phyloP scores from a whole-genome alignment of 2,329 filamentous ascomycete genomes.

The Gaeumannomyces tritici region DNA sequence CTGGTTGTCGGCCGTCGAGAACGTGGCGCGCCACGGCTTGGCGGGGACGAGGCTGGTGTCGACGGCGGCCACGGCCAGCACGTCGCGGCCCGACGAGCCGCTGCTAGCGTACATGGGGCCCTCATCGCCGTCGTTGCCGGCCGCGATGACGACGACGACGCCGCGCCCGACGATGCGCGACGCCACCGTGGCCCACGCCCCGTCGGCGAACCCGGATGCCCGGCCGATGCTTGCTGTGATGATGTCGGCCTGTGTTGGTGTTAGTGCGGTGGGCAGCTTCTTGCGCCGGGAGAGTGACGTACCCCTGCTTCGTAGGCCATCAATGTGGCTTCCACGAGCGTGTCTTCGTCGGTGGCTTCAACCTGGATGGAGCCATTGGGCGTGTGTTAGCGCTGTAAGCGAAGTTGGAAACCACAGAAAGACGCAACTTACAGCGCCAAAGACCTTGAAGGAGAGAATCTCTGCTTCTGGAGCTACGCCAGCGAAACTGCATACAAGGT shows the following conservation, averaged over 20 bases:
- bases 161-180: slow-evolving; percentile 31
- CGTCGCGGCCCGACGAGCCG: slow-evolving; percentile 24
- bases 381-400: no score
- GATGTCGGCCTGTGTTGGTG: slow-evolving; percentile 17
- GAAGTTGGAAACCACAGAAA: no score
- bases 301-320: slow-evolving; percentile 22
- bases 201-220: slow-evolving; percentile 17
- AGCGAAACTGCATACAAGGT: slow-evolving; percentile 6
- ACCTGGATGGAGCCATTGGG: not conserved
- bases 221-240: slow-evolving; percentile 26
- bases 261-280: not conserved
- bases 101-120: slow-evolving; percentile 24
- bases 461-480: slow-evolving; percentile 16
- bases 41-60: slow-evolving; percentile 13
- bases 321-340: slow-evolving; percentile 24
- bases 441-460: slow-evolving; percentile 15
- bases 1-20: slow-evolving; percentile 1
- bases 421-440: slow-evolving; percentile 5
- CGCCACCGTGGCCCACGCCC: slow-evolving; percentile 23
- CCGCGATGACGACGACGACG: slow-evolving; percentile 28
- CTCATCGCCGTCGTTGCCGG: slow-evolving; percentile 31
- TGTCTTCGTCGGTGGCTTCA: slow-evolving; percentile 16
- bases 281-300: not conserved
- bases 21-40: slow-evolving; percentile 9
- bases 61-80: slow-evolving; percentile 33